Evolutionary conservation across 352 stramenopile species (phyloP).

Genomic region (Phytophthora kernoviae): DNA sequence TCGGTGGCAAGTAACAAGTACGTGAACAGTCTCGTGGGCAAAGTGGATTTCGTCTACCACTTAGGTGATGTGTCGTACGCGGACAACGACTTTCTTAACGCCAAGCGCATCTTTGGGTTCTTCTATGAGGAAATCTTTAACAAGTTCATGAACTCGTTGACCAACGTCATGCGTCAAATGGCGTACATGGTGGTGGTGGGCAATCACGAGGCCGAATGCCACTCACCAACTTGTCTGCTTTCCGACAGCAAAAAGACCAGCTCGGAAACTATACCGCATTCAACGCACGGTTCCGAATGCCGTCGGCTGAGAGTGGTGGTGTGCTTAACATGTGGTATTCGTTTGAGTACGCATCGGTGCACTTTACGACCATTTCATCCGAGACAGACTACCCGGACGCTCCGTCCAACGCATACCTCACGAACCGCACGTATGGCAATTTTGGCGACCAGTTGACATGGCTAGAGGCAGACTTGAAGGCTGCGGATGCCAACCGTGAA

Average conservation of each 20-base stretch:
- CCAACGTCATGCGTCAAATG: conserved; percentile 43
- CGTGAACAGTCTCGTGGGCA: conserved; percentile 24
- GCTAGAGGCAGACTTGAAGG: conserved; percentile 53
- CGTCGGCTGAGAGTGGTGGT: conserved; percentile 40
- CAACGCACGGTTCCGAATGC: conserved; percentile 50
- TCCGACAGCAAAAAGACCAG: conserved; percentile 31
- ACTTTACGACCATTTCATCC: conserved; percentile 80
- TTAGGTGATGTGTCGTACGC: conserved; percentile 54
- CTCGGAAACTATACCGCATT: conserved; percentile 68
- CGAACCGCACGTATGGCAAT: conserved; percentile 34
- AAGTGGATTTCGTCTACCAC: conserved; percentile 50
- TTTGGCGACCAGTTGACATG: conserved; percentile 50
- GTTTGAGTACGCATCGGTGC: conserved; percentile 52
- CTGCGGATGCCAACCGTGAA: conserved; percentile 43
- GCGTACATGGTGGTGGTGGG: conserved; percentile 80
- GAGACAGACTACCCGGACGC: conserved; percentile 61
- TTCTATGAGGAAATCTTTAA: conserved; percentile 66
- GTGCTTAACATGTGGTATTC: conserved; percentile 56
- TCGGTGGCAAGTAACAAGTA: conserved; percentile 32
- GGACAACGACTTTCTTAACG: conserved; percentile 41
- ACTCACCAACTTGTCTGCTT: conserved; percentile 38
- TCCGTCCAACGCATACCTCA: conserved; percentile 42
- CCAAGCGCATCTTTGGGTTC: conserved; percentile 31
- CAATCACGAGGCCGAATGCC: conserved; percentile 49
- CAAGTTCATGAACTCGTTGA: conserved; percentile 67